phyloP scores from a whole-genome alignment of 2,329 filamentous ascomycete genomes.

The Blumeriella jaapii region DNA sequence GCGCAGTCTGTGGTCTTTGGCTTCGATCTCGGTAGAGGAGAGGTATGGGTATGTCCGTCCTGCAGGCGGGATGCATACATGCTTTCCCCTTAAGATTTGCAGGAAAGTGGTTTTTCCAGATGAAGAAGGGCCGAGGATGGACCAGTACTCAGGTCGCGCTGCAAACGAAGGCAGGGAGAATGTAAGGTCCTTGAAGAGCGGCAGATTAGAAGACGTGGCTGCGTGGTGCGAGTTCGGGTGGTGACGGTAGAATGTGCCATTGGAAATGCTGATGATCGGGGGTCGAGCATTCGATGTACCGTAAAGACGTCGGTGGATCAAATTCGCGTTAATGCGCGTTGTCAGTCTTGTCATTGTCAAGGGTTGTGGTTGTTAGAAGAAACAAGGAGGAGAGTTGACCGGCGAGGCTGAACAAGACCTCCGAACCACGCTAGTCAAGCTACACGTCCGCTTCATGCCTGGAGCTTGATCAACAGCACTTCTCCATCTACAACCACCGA shows the following conservation, averaged over 20 bases:
- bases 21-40: constrained; percentile 39
- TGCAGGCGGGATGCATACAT: constrained; percentile 63
- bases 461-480: constrained; percentile 14
- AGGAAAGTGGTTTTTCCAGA: constrained; percentile 75
- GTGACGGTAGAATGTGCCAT: constrained; percentile 74
- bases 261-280: constrained; percentile 59
- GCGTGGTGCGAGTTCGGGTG: constrained; percentile 47
- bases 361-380: constrained; percentile 5
- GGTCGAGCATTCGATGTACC: constrained; percentile 24
- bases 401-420: constrained; percentile 16
- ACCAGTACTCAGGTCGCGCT: constrained; percentile 55
- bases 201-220: constrained; percentile 40
- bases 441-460: constrained; percentile 21
- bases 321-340: constrained; percentile 2
- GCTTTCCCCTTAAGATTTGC: constrained; percentile 62
- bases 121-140: constrained; percentile 68
- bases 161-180: constrained; percentile 56
- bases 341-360: constrained; percentile 15
- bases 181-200: constrained; percentile 60
- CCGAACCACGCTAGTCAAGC: constrained; percentile 11
- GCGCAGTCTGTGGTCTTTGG: constrained; percentile 38
- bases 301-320: constrained; percentile 13
- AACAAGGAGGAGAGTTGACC: constrained; percentile 1
- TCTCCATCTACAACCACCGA: constrained; percentile 3
- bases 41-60: constrained; percentile 73